Evolutionary conservation across 345 rosid species (phyloP).

Genomic region (Citrus sp.): DNA sequence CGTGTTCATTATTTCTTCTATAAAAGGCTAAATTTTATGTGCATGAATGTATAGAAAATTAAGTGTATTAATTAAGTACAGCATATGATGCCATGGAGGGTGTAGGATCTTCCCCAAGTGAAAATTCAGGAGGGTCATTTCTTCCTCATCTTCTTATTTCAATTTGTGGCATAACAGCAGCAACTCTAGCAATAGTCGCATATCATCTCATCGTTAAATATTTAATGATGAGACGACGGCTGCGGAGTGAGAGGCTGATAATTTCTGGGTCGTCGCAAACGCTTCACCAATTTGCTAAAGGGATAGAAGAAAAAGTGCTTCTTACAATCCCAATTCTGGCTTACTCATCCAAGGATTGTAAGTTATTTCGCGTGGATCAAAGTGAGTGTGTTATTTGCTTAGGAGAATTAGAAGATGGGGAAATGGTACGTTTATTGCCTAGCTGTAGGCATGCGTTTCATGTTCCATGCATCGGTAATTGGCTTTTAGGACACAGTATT

Average conservation of each 20-base stretch:
- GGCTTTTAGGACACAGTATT: constrained; percentile 56
- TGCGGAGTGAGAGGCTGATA: not conserved
- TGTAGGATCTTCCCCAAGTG: not conserved
- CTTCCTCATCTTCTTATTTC: constrained; percentile 41
- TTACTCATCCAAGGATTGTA: constrained; percentile 13
- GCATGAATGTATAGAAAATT: not conserved
- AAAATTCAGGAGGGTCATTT: constrained; percentile 12
- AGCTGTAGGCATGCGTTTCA: constrained; percentile 72
- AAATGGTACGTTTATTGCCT: constrained; percentile 56
- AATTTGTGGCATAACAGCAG: constrained; percentile 25
- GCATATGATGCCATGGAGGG: constrained; percentile 19
- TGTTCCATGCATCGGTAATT: constrained; percentile 59
- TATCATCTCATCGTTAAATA: constrained; percentile 38
- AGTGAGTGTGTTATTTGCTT: constrained; percentile 52
- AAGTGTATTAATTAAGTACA: not conserved
- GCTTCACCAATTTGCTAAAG: constrained; percentile 1
- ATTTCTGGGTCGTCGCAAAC: not conserved
- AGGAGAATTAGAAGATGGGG: constrained; percentile 48
- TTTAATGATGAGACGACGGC: constrained; percentile 14
- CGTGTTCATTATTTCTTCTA: not conserved
- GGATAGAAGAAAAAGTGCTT: constrained; percentile 36
- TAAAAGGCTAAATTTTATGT: too few species aligned
- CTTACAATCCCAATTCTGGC: constrained; percentile 34
- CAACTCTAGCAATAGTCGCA: constrained; percentile 19
- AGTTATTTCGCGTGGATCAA: constrained; percentile 15